Evolutionary conservation across 1,139 yeast genomes (phyloP), one percentile per base, ranked within the genome.

Genomic region (Candida frijolesensis): DNA sequence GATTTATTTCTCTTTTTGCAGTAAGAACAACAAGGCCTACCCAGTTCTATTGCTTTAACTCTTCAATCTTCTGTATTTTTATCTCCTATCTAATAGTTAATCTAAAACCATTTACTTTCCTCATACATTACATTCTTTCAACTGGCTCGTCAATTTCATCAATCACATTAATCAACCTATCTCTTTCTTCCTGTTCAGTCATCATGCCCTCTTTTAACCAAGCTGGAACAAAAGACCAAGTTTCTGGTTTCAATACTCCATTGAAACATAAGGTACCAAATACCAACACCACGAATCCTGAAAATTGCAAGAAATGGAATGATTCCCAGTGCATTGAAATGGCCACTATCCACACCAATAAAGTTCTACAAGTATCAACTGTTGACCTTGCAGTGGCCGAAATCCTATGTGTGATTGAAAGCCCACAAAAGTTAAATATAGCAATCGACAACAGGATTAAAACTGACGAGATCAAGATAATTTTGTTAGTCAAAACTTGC

Each of bases 321-420:
- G 74, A 60, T 66, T 89, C 96, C 96, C 96, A 89, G 2, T 95
- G 95, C 59, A 88, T 64, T n/a, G 68, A 49, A 51, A 88, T 70
- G 0, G 95, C 89, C n/a, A 86, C 78, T 1, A 84, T 47, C 96
- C 96, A 89, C 18, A 89, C 92, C 39, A 87, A 70, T 41, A 87
- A 69, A 0, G 96, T 88, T 59, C 96, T 77, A 55, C 89, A 85
- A 0, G 92, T 85, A 61, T 89, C 96, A 44, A 89, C 80, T 1
- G 96, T 89, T 16, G 91, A 83, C 61, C 96, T 76, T 2, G 94
- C 78, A 0, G 96, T 88, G 34, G 96, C 96, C 48, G 88, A 84
- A 48, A 87, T 66, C 47, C 71, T 68, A 47, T 80, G 78, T 2
- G 96, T 89, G 43, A 89, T 73, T 3, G 89, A 78, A 45, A 88